These are phyloP conservation scores for Trypanosoma rangeli DNA, from an alignment of 208 protist species.

Conservation along the genomic window DNA sequence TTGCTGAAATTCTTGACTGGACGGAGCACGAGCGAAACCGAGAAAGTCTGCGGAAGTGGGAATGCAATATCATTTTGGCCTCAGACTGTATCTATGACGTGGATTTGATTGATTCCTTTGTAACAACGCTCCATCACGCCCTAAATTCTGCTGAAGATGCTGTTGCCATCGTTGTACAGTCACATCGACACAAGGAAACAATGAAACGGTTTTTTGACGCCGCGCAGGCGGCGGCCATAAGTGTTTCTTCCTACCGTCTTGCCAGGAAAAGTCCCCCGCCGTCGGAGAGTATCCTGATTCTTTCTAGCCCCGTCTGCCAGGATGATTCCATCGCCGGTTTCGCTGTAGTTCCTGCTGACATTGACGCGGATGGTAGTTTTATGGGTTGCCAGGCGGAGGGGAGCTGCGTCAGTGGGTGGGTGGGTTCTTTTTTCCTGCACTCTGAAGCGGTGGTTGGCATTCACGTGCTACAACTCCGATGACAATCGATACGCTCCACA, in stretches of 20 bases:
- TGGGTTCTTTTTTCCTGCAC: slow-evolving; percentile 63
- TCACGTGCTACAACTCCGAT: slow-evolving; percentile 42
- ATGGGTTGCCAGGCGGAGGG: not conserved
- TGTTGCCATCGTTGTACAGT: slow-evolving; percentile 76
- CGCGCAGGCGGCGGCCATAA: slow-evolving; percentile 19
- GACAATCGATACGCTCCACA: not conserved
- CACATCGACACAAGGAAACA: slow-evolving; percentile 72
- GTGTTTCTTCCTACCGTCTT: slow-evolving; percentile 20
- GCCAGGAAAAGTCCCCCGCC: not conserved
- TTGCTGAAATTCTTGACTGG: slow-evolving; percentile 67
- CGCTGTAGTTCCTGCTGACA: slow-evolving; percentile 4
- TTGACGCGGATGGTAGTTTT: slow-evolving; percentile 5
- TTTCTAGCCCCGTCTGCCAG: not conserved
- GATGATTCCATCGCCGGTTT: not conserved
- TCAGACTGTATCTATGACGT: slow-evolving; percentile 87
- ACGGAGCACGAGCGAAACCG: slow-evolving; percentile 37
- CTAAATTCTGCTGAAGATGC: slow-evolving; percentile 11
- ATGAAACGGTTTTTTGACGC: slow-evolving; percentile 79
- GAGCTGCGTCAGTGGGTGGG: slow-evolving; percentile 23
- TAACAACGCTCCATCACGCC: slow-evolving; percentile 44
- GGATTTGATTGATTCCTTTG: slow-evolving; percentile 52
- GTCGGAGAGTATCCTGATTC: not conserved
- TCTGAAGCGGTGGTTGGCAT: slow-evolving; percentile 74
- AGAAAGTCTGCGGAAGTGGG: slow-evolving; percentile 39
- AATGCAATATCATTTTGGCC: slow-evolving; percentile 60